Evolutionary conservation across 208 protist genomes (phyloP).

Genomic region (Leishmania braziliensis): DNA sequence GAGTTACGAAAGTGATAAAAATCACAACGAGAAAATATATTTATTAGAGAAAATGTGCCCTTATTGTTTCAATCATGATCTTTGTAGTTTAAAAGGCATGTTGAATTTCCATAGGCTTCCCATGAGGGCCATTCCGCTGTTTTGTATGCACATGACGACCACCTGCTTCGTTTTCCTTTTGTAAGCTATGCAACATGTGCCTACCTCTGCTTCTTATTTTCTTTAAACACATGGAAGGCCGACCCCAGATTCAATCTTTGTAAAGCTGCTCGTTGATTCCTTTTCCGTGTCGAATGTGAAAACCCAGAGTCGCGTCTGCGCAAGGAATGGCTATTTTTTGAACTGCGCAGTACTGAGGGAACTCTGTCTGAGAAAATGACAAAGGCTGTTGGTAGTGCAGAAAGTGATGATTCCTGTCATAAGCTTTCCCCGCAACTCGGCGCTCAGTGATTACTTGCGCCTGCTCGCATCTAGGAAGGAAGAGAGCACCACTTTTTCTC

Average conservation of each 20-base stretch:
- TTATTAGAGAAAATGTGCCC: no score
- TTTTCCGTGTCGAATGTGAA: slow-evolving; percentile 8
- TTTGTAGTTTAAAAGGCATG: neutral
- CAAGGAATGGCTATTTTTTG: slow-evolving; percentile 20
- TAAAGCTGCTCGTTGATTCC: slow-evolving; percentile 5
- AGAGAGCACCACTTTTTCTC: slow-evolving; percentile 16
- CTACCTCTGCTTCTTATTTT: no score
- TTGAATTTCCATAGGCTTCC: no score
- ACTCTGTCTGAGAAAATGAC: slow-evolving; percentile 42
- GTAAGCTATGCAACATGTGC: neutral
- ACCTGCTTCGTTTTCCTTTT: neutral
- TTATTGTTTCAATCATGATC: neutral
- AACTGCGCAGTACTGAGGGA: slow-evolving; percentile 39
- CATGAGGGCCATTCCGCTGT: no score
- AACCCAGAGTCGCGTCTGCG: neutral
- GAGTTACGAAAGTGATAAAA: no score
- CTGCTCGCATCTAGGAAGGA: slow-evolving; percentile 46
- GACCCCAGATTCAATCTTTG: neutral
- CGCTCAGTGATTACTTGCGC: slow-evolving; percentile 37
- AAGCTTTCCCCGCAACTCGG: slow-evolving; percentile 32
- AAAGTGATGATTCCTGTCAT: slow-evolving; percentile 51
- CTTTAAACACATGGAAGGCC: neutral
- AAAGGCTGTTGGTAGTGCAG: slow-evolving; percentile 30
- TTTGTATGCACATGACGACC: neutral
- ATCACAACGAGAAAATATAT: no score